Base-by-base conservation (phyloP, 2,329 filamentous ascomycete species). In the Colletotrichum falcatum region DNA sequence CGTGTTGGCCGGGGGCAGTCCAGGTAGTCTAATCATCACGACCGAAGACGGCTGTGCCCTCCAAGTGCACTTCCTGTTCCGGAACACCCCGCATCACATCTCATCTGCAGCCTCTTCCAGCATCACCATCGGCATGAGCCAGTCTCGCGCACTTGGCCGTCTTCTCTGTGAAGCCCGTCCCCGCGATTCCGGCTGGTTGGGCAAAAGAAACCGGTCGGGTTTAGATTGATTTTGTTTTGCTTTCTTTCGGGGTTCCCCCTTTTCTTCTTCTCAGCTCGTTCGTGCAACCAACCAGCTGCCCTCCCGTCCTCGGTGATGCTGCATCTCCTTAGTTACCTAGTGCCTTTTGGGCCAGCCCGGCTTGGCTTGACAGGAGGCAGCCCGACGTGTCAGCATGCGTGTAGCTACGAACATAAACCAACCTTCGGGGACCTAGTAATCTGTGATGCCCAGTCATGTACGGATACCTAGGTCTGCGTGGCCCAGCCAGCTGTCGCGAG, bases 61-160 rank as follows among this genome's bases (percentile, higher is more conserved):
- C 20, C 44, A 67, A 23, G 67, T 42, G 69, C 60, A 42, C 56
- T 49, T 70, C 69, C 69, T 18, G 28, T 65, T 70, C 69, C 65
- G 69, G 65, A 70, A 70, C n/a, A 33, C 69, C 65, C 69, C 65
- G 60, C n/a, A 51, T n/a, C 26, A 37, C 35, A 37, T n/a, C n/a
- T n/a, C 28, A 39, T 28, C 20, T 51, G 18, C 54, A 65, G 18
- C 20, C 39, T 39, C 49, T 12, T 46, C 23, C 64, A 46, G 55
- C 56, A 61, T 49, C 44, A 42, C 18, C 42, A 35, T 26, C 62
- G 30, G 12, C 55, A n/a, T 42, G 18, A 55, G 39, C 39, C 14
- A 46, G 46, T 3, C 8, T n/a, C n/a, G n/a, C n/a, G n/a, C n/a
- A n/a, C n/a, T n/a, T n/a, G n/a, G n/a, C n/a, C n/a, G n/a, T n/a